Percentiles rank a stretch among this genome's conserved stretches.
Evolutionary conservation across 495 filamentous ascomycete genomes (phyloP).

Genomic region (Daldinia grandis): DNA sequence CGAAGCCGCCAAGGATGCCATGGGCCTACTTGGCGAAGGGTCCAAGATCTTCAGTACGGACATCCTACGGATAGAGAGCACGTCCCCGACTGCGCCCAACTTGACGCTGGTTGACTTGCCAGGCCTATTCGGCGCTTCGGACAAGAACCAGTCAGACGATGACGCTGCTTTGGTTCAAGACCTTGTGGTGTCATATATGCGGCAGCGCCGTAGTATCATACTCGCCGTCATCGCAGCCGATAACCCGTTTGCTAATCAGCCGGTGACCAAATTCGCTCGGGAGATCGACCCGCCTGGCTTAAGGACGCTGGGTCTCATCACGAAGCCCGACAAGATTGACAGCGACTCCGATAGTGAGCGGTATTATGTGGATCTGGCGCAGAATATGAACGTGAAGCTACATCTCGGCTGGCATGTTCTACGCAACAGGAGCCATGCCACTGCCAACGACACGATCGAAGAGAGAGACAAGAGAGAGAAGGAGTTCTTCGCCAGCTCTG

Average conservation of each 20-base stretch:
- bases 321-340: slow-evolving; percentile 60
- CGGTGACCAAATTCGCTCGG: slow-evolving; percentile 54
- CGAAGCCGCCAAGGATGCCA: slow-evolving; percentile 55
- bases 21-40: slow-evolving; percentile 43
- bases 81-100: slow-evolving; percentile 58
- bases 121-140: slow-evolving; percentile 58
- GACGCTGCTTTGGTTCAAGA: slow-evolving; percentile 55
- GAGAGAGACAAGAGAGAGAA: slow-evolving; percentile 48
- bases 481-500: slow-evolving; percentile 44
- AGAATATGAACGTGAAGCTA: slow-evolving; percentile 57
- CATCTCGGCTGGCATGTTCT: slow-evolving; percentile 61
- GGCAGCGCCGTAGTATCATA: slow-evolving; percentile 57
- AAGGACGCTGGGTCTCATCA: slow-evolving; percentile 60
- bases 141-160: slow-evolving; percentile 51
- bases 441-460: slow-evolving; percentile 43
- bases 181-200: slow-evolving; percentile 59
- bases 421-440: slow-evolving; percentile 53
- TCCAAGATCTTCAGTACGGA: slow-evolving; percentile 54
- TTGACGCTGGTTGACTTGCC: slow-evolving; percentile 66
- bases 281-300: slow-evolving; percentile 51
- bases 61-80: slow-evolving; percentile 60
- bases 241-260: slow-evolving; percentile 60
- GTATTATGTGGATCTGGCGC: slow-evolving; percentile 52
- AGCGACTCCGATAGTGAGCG: slow-evolving; percentile 51
- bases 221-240: slow-evolving; percentile 62